Percentiles rank a stretch among this genome's conserved stretches.
Evolutionary conservation across 148 eudicot genomes (phyloP).

Genomic region (Fagopyrum tataricum): DNA sequence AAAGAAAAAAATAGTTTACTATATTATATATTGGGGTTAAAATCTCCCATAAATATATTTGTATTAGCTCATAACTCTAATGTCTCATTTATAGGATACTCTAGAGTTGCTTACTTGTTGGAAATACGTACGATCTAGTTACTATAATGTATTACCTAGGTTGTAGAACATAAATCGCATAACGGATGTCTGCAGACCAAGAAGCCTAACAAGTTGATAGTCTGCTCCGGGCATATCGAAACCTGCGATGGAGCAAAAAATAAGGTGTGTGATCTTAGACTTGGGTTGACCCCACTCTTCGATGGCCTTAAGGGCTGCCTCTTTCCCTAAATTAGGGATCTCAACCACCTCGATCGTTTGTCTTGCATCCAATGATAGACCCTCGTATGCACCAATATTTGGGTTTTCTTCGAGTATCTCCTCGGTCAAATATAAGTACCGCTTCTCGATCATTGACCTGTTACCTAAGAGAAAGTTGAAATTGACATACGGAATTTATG

Average conservation of each 20-base stretch:
- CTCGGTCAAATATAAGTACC: constrained; percentile 31
- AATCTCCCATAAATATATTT: too few relatives aligned
- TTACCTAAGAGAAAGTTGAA: constrained; percentile 17
- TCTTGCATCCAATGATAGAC: constrained; percentile 22
- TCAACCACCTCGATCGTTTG: constrained; percentile 34
- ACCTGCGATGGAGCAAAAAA: constrained; percentile 35
- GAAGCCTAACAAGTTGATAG: constrained; percentile 37
- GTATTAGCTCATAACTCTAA: too few relatives aligned
- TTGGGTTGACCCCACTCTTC: constrained; percentile 9
- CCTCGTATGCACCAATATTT: constrained; percentile 25
- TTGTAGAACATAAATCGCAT: constrained; percentile 33
- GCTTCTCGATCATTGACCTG: constrained; percentile 32
- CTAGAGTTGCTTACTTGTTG: too few relatives aligned
- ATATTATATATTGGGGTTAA: too few relatives aligned
- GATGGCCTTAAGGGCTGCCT: constrained; percentile 37
- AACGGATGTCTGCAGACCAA: constrained; percentile 24
- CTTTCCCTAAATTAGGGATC: constrained; percentile 37
- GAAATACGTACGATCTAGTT: too few relatives aligned
- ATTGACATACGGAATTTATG: too few relatives aligned
- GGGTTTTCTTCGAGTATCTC: constrained; percentile 27
- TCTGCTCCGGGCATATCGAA: constrained; percentile 48
- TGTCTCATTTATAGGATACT: too few relatives aligned
- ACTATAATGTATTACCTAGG: constrained; percentile 13
- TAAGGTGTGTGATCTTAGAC: constrained; percentile 37
- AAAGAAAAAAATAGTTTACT: too few relatives aligned